Evolutionary conservation across 1,284 basidiomycete species (phyloP), one percentile per base, ranked within the genome.

Genomic region (Ganoderma lucidum): DNA sequence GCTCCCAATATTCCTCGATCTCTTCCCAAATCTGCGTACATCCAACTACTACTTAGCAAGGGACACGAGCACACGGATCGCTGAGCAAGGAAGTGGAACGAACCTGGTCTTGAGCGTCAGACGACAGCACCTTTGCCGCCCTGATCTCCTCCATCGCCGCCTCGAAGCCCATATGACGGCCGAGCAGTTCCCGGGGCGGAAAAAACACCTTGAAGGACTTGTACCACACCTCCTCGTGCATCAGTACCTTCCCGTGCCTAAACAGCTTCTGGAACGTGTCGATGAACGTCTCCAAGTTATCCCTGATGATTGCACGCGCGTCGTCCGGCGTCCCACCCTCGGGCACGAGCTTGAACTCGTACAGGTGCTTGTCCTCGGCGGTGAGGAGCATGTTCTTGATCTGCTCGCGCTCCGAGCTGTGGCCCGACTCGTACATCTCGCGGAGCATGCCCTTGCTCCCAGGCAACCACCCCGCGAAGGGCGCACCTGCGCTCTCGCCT

Each of bases 1-100:
- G 58, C 64, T 68, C 61, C 71, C 71, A 72, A 0, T 66, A 53
- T 3, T 42, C 58, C 39, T 66, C 62, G 17, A 72, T 66, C 14
- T 72, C 64, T 1, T n/a, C 5, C 3, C 17, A 28, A 30, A 66
- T 44, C 66, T 70, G n/a, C 8, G n/a, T 48, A 8, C 6, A 48
- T 6, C n/a, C 45, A 23, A n/a, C n/a, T n/a, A n/a, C n/a, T n/a
- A 19, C n/a, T 48, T n/a, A 48, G 45, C 45, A 12, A 3, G 8
- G 8, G n/a, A 23, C 45, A 48, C 6, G 10, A 6, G 3, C n/a
- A 23, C 45, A 23, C n/a, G n/a, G n/a, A 23, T 48, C n/a, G 6
- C 45, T 23, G 23, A 23, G 23, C 23, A 23, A 23, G 23, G 23
- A 23, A n/a, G 6, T 19, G 3, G 23, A 23, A 10, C n/a, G 45